A percentile compares a stretch with the other conserved stretches of the same genome.
Conservation (phyloP, 805 yeast species). For the Yarrowia bubula region DNA sequence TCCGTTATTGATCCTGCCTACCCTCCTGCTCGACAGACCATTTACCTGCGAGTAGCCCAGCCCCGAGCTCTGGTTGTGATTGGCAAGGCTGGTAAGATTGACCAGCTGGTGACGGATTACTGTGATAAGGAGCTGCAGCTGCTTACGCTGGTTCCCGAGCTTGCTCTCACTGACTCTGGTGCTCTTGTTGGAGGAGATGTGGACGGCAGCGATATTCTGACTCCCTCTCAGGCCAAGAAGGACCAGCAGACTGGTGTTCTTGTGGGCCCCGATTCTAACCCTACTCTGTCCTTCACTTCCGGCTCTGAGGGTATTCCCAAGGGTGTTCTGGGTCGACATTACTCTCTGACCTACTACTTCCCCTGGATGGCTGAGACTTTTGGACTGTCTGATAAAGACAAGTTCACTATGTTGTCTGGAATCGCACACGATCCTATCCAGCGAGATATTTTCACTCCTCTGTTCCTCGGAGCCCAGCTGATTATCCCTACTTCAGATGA, state of each 20-base stretch:
- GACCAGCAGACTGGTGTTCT: slow-evolving; percentile 74
- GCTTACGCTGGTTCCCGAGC: slow-evolving; percentile 68
- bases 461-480: slow-evolving; percentile 90
- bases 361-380: slow-evolving; percentile 97
- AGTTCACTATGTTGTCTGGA: slow-evolving; percentile 96
- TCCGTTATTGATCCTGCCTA: slow-evolving; percentile 99
- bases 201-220: slow-evolving; percentile 50
- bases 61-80: slow-evolving; percentile 90
- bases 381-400: slow-evolving; percentile 72
- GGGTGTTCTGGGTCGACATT: slow-evolving; percentile 98
- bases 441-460: slow-evolving; percentile 98
- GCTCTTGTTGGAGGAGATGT: slow-evolving; percentile 51
- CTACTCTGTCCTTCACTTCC: slow-evolving; percentile 93
- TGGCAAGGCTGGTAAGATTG: slow-evolving; percentile 83
- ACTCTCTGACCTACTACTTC: slow-evolving; percentile 93
- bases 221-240: slow-evolving; percentile 46
- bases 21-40: slow-evolving; percentile 96
- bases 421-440: slow-evolving; percentile 99
- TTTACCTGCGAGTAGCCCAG: slow-evolving; percentile 87
- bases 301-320: slow-evolving; percentile 99
- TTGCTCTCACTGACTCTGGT: slow-evolving; percentile 77
- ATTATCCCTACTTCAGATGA: slow-evolving; percentile 95
- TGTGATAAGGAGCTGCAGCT: slow-evolving; percentile 71
- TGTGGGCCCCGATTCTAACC: slow-evolving; percentile 97
- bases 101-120: slow-evolving; percentile 73